Evolutionary conservation across 2,329 filamentous ascomycete genomes (phyloP).

Genomic region (Sporothrix brunneoviolacea): DNA sequence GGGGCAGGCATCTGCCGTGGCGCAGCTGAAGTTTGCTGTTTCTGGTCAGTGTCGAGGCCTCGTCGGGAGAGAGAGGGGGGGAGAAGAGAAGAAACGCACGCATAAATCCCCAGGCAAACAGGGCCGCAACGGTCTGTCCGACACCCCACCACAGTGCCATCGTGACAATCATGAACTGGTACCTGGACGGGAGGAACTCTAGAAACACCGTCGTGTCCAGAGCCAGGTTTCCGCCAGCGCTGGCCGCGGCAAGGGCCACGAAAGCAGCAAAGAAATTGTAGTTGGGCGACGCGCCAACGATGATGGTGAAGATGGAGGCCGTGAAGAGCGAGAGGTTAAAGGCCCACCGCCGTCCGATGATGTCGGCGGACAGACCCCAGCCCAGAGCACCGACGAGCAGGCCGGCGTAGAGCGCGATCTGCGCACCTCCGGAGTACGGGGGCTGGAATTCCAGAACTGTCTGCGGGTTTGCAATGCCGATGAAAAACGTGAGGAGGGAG

Average conservation of each 20-base stretch:
- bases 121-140: background rate
- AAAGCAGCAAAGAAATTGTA: slow-evolving; percentile 7
- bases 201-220: slow-evolving; percentile 3
- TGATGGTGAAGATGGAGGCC: background rate
- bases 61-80: no score
- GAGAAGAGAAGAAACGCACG: no score
- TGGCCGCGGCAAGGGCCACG: slow-evolving; percentile 1
- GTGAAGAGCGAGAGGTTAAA: slow-evolving; percentile 2
- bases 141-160: slow-evolving; percentile 4
- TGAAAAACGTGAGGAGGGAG: slow-evolving; percentile 3
- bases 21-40: background rate
- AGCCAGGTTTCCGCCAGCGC: slow-evolving; percentile 2
- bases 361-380: slow-evolving; percentile 3
- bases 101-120: slow-evolving; percentile 4
- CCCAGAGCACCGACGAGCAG: slow-evolving; percentile 4
- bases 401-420: background rate
- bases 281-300: slow-evolving; percentile 2
- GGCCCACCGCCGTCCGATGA: slow-evolving; percentile 2
- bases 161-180: slow-evolving; percentile 4
- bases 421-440: background rate
- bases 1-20: background rate
- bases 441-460: slow-evolving; percentile 1
- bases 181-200: background rate
- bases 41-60: no score
- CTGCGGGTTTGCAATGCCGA: slow-evolving; percentile 3